Evolutionary conservation across 2,329 filamentous ascomycete genomes (phyloP).

Genomic region (Alternaria longipes): DNA sequence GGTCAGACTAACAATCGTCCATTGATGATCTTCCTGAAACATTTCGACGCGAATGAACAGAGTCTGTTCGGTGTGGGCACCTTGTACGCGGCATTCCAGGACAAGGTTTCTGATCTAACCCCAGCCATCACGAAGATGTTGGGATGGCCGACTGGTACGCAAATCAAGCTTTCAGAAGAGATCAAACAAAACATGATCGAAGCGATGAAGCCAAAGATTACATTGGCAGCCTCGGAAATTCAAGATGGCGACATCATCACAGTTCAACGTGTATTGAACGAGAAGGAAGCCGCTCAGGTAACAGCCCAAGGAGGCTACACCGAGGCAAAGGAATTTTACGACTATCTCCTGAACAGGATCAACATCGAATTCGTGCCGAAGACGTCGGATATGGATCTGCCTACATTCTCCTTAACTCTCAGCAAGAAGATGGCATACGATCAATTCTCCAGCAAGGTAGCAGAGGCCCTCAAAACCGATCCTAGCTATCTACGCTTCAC

Average conservation of each 20-base stretch:
- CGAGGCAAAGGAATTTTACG: conserved; percentile 88
- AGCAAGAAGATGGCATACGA: conserved; percentile 93
- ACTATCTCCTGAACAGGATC: conserved; percentile 87
- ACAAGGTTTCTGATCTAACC: conserved; percentile 86
- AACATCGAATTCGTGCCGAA: conserved; percentile 79
- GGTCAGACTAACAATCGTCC: conserved; percentile 63
- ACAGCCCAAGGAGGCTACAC: conserved; percentile 57
- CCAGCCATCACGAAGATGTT: conserved; percentile 81
- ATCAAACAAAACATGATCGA: conserved; percentile 99
- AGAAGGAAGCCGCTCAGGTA: conserved; percentile 55
- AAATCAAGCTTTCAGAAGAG: conserved; percentile 86
- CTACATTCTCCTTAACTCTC: conserved; percentile 77
- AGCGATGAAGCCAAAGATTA: conserved; percentile 87
- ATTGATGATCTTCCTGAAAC: conserved; percentile 90
- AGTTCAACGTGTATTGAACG: conserved; percentile 75
- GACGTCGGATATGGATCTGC: conserved; percentile 65
- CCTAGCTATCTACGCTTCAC: conserved; percentile 91
- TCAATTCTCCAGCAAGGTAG: conserved; percentile 83
- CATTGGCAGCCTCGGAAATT: conserved; percentile 88
- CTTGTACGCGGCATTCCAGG: conserved; percentile 85
- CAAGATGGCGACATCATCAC: conserved; percentile 98
- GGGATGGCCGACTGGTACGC: conserved; percentile 81
- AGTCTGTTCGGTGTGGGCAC: conserved; percentile 79
- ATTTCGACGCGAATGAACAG: conserved; percentile 84
- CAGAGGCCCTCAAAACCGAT: conserved; percentile 76